A percentile compares a stretch with the other conserved stretches of the same genome.
phyloP scores from a whole-genome alignment of 306 rosid species.

The Quillaja saponaria region DNA sequence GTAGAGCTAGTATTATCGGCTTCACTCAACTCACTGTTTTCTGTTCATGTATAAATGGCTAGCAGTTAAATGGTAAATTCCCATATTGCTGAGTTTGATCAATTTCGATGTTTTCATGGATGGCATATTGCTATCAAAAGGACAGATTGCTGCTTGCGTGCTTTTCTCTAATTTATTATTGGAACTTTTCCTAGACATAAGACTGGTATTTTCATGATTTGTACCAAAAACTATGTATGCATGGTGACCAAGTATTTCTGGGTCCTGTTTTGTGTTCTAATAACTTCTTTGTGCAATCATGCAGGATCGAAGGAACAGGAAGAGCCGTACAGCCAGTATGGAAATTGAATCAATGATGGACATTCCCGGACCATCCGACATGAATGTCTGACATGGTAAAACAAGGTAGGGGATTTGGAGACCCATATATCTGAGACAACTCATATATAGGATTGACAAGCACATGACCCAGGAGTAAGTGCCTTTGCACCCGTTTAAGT shows the following conservation, averaged over 20 bases:
- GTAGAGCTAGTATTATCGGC: too few species aligned
- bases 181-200: too few species aligned
- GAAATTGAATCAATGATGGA: conserved; percentile 77
- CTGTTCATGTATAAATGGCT: too few species aligned
- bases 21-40: too few species aligned
- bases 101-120: too few species aligned
- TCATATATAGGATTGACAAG: conserved; percentile 54
- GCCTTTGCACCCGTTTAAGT: conserved; percentile 33
- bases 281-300: conserved; percentile 11
- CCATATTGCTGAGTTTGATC: too few species aligned
- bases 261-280: not conserved
- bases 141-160: not conserved
- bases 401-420: conserved; percentile 38
- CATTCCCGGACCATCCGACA: conserved; percentile 46
- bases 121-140: not conserved
- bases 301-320: conserved; percentile 90
- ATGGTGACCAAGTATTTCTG: not conserved
- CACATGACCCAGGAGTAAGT: conserved; percentile 35
- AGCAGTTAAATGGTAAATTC: too few species aligned
- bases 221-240: not conserved
- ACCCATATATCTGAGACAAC: conserved; percentile 46
- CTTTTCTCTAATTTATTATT: too few species aligned
- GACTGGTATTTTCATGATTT: not conserved
- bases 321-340: conserved; percentile 64
- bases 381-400: too few species aligned